A percentile compares a stretch with the other conserved stretches of the same genome.
phyloP scores from a whole-genome alignment of 768 basidiomycete species.

The Boletus subcaerulescens region DNA sequence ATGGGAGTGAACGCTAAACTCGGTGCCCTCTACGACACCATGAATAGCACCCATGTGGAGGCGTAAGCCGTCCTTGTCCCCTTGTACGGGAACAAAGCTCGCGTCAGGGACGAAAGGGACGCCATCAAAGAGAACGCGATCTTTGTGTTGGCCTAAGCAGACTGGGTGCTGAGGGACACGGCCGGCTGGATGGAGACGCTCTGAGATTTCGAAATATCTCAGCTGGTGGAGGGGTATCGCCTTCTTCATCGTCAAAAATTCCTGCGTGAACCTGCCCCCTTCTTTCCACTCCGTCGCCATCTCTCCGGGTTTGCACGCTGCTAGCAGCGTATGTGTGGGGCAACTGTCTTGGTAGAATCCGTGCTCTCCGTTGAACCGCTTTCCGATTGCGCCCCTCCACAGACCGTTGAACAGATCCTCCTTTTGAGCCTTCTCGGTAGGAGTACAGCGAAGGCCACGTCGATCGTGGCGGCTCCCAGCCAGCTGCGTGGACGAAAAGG shows the following conservation, averaged over 20 bases:
- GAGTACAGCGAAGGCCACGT: conserved; percentile 55
- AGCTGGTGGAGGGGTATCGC: conserved; percentile 51
- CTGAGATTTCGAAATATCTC: conserved; percentile 47
- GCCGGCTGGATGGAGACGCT: conserved; percentile 38
- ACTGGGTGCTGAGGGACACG: conserved; percentile 44
- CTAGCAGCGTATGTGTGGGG: conserved; percentile 50
- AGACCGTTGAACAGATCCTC: conserved; percentile 56
- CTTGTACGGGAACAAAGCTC: conserved; percentile 44
- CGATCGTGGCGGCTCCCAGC: conserved; percentile 43
- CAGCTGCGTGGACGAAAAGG: conserved; percentile 47
- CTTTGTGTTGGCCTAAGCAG: conserved; percentile 47
- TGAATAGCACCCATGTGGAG: conserved; percentile 60
- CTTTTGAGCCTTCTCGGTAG: conserved; percentile 49
- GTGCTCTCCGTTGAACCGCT: conserved; percentile 33
- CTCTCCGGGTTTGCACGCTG: conserved; percentile 54
- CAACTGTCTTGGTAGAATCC: conserved; percentile 44
- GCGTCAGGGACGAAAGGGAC: conserved; percentile 53
- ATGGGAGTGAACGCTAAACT: conserved; percentile 60
- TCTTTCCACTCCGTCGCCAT: conserved; percentile 59
- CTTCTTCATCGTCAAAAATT: conserved; percentile 48
- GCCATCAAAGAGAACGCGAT: conserved; percentile 52
- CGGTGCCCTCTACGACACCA: conserved; percentile 61
- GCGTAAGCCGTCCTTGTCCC: conserved; percentile 41
- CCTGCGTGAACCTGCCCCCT: conserved; percentile 59
- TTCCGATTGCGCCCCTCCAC: conserved; percentile 48